These are phyloP conservation scores for Suillus variegatus DNA, from an alignment of 768 basidiomycete species.

Conservation along the genomic window DNA sequence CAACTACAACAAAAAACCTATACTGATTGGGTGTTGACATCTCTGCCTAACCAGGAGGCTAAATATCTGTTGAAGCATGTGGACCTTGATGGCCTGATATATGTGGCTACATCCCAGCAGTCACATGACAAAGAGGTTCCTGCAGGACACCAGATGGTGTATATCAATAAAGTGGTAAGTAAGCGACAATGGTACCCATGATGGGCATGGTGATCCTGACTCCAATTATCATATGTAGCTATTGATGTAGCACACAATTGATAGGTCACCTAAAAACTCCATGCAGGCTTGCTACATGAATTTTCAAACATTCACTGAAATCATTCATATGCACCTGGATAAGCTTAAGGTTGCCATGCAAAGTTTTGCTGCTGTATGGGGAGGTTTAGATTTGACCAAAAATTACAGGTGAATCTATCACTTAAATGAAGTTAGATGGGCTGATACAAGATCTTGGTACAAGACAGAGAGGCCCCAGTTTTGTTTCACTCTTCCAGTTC, in stretches of 20 bases:
- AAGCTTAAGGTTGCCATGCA: background rate
- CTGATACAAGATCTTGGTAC: background rate
- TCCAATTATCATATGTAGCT: background rate
- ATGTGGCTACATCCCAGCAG: too few species aligned
- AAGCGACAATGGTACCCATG: background rate
- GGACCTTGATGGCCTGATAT: too few species aligned
- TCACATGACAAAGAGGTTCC: background rate
- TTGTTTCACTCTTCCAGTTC: too few species aligned
- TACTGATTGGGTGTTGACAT: too few species aligned
- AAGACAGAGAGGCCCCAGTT: background rate
- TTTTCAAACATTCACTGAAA: background rate
- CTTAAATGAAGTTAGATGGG: too few species aligned
- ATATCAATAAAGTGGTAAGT: conserved; percentile 1
- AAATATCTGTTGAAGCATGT: too few species aligned
- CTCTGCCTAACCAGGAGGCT: too few species aligned
- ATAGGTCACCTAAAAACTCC: background rate
- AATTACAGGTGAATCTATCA: background rate
- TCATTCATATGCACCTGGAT: background rate
- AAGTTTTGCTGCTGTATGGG: background rate
- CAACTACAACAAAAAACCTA: too few species aligned
- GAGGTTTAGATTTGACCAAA: background rate
- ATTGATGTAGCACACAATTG: background rate
- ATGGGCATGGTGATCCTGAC: background rate
- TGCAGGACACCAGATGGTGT: background rate
- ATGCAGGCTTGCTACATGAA: background rate